Conservation (phyloP, 306 rosid species). For the Dryas drummondii region DNA sequence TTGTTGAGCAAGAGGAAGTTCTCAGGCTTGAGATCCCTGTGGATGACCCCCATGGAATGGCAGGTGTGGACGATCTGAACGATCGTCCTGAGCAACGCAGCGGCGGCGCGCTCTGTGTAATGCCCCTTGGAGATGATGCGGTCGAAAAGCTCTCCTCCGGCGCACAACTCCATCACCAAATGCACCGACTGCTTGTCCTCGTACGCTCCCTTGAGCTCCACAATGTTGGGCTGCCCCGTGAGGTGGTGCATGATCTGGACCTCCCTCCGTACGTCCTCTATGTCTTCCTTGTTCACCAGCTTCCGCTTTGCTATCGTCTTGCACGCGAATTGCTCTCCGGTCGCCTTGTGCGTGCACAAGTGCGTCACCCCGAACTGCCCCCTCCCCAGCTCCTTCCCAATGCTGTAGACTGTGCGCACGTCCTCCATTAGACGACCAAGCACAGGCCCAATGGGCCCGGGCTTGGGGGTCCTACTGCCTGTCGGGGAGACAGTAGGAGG, state of each 20-base stretch:
- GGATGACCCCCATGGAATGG: slow-evolving; percentile 96
- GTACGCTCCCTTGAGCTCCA: slow-evolving; percentile 82
- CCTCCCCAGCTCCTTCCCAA: slow-evolving; percentile 88
- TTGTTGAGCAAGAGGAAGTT: slow-evolving; percentile 83
- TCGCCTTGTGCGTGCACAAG: slow-evolving; percentile 65
- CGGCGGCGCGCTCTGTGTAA: slow-evolving; percentile 93
- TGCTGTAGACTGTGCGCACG: slow-evolving; percentile 45
- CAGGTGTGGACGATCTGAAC: slow-evolving; percentile 91
- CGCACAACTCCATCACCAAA: slow-evolving; percentile 92
- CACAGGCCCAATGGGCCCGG: slow-evolving; percentile 51
- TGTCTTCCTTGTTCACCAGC: slow-evolving; percentile 72
- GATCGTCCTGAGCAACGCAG: slow-evolving; percentile 71
- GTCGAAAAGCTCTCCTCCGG: slow-evolving; percentile 93
- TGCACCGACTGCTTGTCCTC: slow-evolving; percentile 92
- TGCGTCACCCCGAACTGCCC: slow-evolving; percentile 95
- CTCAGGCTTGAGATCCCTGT: slow-evolving; percentile 97
- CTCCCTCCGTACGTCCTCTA: slow-evolving; percentile 91
- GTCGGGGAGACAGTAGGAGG: slow-evolving; percentile 32
- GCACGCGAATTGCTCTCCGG: slow-evolving; percentile 83
- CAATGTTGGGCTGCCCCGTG: slow-evolving; percentile 78
- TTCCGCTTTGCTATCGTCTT: slow-evolving; percentile 92
- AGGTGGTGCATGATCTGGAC: slow-evolving; percentile 96
- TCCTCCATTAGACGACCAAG: slow-evolving; percentile 92
- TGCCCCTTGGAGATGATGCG: slow-evolving; percentile 92
- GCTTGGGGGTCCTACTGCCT: slow-evolving; percentile 35